Evolutionary conservation across 345 rosid genomes (phyloP), one percentile per base, ranked within the genome.

Genomic region (Camelina hispida): DNA sequence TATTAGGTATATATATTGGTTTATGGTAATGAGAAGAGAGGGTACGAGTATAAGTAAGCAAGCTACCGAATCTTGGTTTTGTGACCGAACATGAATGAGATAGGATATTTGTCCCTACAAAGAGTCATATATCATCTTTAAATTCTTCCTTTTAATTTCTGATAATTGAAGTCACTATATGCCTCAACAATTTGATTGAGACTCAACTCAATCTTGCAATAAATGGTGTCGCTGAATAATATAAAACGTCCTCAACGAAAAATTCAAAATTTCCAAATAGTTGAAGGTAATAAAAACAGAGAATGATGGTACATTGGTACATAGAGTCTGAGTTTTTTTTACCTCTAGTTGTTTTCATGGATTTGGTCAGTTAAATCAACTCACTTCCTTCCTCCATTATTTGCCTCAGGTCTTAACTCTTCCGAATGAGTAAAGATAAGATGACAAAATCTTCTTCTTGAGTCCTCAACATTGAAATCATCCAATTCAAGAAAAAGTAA

Each of bases 121-220:
- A 23, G 46, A 71, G 76, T 64, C 76, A 61, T 52, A 61, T 52
- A 61, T 72, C 78, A 66, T 66, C 69, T 78, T 72, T 72, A 38
- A 71, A 14, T 38, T 40, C 68, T 71, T 77, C 62, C n/a, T 46
- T 23, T 23, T 4, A 34, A 12, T 48, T 15, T 10, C 3, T 34
- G 75, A 72, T 66, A 72, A 72, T 66, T 72, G 69, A 60, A 78
- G 73, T 78, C 81, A 66, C 81, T 78, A 59, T 52, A 43, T 72
- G 57, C 51, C 37, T 66, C 76, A 18, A 15, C 47, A 30, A 50
- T 72, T 66, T 61, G 78, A 78, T 78, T 51, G 69, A 22, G 81
- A 78, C 81, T 43, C 74, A 22, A 20, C 65, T 61, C 78, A 72
- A 43, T 28, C 78, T 35, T 72, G 46, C 69, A 66, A 66, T 78